A percentile compares a stretch with the other conserved stretches of the same genome.
phyloP scores from a whole-genome alignment of 2,329 filamentous ascomycete species.

The Calonectria montana region DNA sequence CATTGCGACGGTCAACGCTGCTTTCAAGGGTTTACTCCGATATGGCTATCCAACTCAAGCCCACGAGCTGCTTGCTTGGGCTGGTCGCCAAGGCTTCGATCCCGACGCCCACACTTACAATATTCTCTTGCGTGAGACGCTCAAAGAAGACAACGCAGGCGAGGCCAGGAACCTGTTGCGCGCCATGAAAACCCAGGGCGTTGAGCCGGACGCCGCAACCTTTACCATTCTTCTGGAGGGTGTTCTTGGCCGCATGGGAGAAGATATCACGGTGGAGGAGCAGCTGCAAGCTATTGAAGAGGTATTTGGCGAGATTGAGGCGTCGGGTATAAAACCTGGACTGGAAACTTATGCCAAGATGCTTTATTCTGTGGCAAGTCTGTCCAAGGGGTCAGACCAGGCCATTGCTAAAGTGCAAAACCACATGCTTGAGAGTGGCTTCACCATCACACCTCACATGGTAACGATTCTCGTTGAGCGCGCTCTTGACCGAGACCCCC shows the following conservation, averaged over 20 bases:
- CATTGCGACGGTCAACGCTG: constrained; percentile 76
- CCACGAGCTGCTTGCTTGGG: constrained; percentile 68
- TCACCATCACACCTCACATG: constrained; percentile 71
- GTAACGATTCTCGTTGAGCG: constrained; percentile 80
- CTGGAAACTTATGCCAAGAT: constrained; percentile 75
- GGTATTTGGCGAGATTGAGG: constrained; percentile 69
- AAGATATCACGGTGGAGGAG: constrained; percentile 54
- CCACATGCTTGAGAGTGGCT: constrained; percentile 67
- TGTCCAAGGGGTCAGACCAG: constrained; percentile 52
- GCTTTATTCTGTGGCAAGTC: constrained; percentile 63
- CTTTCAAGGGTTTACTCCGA: constrained; percentile 71
- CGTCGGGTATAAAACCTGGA: constrained; percentile 68
- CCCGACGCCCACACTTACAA: constrained; percentile 75
- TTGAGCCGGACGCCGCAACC: constrained; percentile 74
- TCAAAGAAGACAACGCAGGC: constrained; percentile 59
- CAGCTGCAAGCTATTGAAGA: constrained; percentile 64
- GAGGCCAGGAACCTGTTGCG: constrained; percentile 65
- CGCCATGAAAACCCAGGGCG: constrained; percentile 66
- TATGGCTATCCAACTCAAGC: constrained; percentile 60
- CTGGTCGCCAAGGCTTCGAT: constrained; percentile 63
- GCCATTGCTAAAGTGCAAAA: constrained; percentile 71
- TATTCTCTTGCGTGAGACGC: constrained; percentile 71
- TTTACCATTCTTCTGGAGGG: constrained; percentile 79
- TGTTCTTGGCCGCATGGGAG: constrained; percentile 56
- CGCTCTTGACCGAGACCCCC: constrained; percentile 69